Base-by-base conservation (phyloP, 2,329 filamentous ascomycete species). In the Penicillium sp. region DNA sequence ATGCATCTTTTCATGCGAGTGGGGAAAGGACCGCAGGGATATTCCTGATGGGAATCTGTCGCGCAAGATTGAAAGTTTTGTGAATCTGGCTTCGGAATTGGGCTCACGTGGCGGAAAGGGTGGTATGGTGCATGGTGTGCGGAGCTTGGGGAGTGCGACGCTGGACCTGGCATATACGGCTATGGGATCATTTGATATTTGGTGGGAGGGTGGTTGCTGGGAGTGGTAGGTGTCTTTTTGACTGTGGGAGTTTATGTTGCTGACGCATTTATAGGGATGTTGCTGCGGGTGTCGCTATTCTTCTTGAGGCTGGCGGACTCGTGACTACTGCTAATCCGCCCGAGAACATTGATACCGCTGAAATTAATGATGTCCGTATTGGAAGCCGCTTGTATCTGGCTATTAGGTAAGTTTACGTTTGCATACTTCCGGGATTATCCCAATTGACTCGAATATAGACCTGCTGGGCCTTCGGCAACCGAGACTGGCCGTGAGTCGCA, bases 131-230 rank as follows among this genome's bases (percentile, higher is more conserved):
- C 88, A 91, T 69, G 88, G 88, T 0, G 77, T 91, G 41, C 74
- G 88, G 54, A 88, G 86, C 67, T 67, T 91, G 51, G 87, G 87
- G 3, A 87, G 86, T 63, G 88, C 88, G 8, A 89, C 88, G 1
- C 66, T 91, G 48, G 88, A 90, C 68, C 70, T 91, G 44, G 87
- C 87, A 0, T 91, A 90, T 66, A 82, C 83, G 9, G 88, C 88
- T 11, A 88, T 88, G 80, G 88, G 88, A 0, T 77, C 83, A 0
- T 85, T 90, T 58, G 88, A 91, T 69, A 89, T 90, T 10, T 90
- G 88, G 87, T 91, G 87, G 87, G 87, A 91, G 66, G 88, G 87
- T 3, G 87, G 87, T 0, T 90, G 87, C 63, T 90, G 87, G 87
- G 88, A 90, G 70, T 91, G 88, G 84, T 85, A 18, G 18, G 9